Evolutionary conservation across 2,329 filamentous ascomycete genomes (phyloP), one percentile per base, ranked within the genome.

Genomic region (Ascochyta fabae): DNA sequence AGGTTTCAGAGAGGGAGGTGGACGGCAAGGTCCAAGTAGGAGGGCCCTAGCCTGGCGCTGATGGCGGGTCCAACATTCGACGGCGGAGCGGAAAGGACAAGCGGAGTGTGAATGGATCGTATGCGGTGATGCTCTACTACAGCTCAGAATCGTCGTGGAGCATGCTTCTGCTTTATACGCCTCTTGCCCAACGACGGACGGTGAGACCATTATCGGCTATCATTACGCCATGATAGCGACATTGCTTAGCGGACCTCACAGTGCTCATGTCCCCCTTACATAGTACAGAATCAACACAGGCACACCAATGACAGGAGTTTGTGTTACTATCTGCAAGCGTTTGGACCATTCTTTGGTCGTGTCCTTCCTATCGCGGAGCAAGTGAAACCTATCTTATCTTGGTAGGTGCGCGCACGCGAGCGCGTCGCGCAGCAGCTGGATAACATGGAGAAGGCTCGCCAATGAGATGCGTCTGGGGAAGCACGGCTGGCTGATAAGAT

Each of bases 171-270:
- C 47, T 60, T 64, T 69, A 70, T 68, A 68, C 49, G 52, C 19
- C 27, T 22, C 35, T 31, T 42, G 48, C 48, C 53, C 44, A 53
- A 42, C 24, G 43, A 47, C 46, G 47, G 22, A 51, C 50, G 58
- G 54, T 67, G 63, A 68, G 61, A 65, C 68, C 63, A 69, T 70
- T 57, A 59, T 66, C 63, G 64, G 69, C 71, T 74, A 74, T 74
- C 70, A 68, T 72, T 67, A 66, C 67, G 65, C 65, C 54, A 70
- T 69, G 72, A 74, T 74, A 74, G 71, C 70, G 65, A 61, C 64
- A 67, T 65, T 45, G 47, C 62, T 58, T 70, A 66, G 64, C 59
- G 63, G 64, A 49, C 38, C 38, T 49, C 41, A 52, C 34, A 58
- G 57, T 59, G 38, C 56, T 63, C 64, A 61, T 52, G 60, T 53